phyloP scores from a whole-genome alignment of 768 basidiomycete genomes.

The Sarcomyxa edulis region DNA sequence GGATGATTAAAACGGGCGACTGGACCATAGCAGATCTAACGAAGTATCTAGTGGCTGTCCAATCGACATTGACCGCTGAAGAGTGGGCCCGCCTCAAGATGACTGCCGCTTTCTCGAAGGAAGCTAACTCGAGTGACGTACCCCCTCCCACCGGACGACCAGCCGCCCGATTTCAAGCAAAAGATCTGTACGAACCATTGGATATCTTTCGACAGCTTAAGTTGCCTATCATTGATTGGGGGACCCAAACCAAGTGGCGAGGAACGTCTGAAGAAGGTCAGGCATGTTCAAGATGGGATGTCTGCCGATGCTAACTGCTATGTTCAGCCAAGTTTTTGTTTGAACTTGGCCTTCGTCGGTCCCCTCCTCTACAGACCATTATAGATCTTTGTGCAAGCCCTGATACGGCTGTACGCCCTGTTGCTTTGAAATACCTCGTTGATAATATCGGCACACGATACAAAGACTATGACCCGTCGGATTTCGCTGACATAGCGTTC shows the following conservation, averaged over 20 bases:
- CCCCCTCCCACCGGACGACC: constrained; percentile 22
- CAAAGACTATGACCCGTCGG: constrained; percentile 46
- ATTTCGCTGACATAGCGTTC: constrained; percentile 60
- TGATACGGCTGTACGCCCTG: constrained; percentile 41
- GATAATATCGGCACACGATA: constrained; percentile 66
- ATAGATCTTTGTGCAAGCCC: constrained; percentile 63
- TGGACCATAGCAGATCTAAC: constrained; percentile 85
- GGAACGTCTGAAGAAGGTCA: constrained; percentile 81
- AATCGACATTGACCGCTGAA: constrained; percentile 40
- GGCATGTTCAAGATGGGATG: constrained; percentile 6
- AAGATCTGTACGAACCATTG: constrained; percentile 81
- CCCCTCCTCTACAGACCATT: constrained; percentile 61
- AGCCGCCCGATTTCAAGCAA: constrained; percentile 50
- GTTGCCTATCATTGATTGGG: constrained; percentile 88
- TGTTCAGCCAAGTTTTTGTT: constrained; percentile 73
- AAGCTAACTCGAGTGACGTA: constrained; percentile 27
- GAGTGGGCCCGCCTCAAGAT: constrained; percentile 45
- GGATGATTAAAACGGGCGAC: constrained; percentile 86
- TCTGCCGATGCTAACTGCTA: constrained; percentile 2
- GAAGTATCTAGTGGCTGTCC: constrained; percentile 83
- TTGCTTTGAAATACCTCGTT: constrained; percentile 78
- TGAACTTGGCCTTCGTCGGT: constrained; percentile 60
- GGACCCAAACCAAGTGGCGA: constrained; percentile 71
- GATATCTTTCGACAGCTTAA: constrained; percentile 66
- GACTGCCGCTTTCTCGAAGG: constrained; percentile 79